phyloP scores from a whole-genome alignment of 495 filamentous ascomycete genomes.

The Staphylotrichum longicolle region DNA sequence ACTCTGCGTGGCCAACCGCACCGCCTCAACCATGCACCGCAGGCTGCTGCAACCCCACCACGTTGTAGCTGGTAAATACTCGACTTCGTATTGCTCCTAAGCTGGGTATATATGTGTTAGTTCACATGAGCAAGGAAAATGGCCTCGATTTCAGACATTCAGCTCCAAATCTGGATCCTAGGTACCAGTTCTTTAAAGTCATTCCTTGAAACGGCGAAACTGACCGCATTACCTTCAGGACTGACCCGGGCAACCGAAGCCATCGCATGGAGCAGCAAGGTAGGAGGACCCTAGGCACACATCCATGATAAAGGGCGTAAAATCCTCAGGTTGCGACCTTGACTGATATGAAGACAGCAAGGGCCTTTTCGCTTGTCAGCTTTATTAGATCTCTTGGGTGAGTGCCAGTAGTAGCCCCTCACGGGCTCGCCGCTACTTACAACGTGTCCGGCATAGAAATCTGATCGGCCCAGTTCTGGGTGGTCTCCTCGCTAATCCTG shows the following conservation, averaged over 20 bases:
- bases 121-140: neutral
- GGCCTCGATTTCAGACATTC: slow-evolving; percentile 14
- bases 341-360: slow-evolving; percentile 1
- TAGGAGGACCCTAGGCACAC: neutral
- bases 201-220: neutral
- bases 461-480: slow-evolving; percentile 19
- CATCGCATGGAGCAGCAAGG: slow-evolving; percentile 20
- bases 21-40: no score
- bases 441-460: neutral
- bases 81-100: no score
- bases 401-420: neutral
- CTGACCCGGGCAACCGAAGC: slow-evolving; percentile 20
- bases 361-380: slow-evolving; percentile 15
- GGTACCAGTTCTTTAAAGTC: slow-evolving; percentile 1
- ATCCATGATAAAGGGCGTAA: neutral
- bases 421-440: neutral
- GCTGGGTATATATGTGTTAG: no score
- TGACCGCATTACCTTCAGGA: slow-evolving; percentile 6
- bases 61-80: no score
- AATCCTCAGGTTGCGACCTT: neutral
- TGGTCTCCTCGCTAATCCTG: slow-evolving; percentile 17
- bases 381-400: slow-evolving; percentile 21
- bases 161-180: slow-evolving; percentile 15
- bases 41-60: no score
- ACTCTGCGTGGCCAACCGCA: no score